Base-by-base conservation (phyloP, 345 rosid species). In the Linum usitatissimum region DNA sequence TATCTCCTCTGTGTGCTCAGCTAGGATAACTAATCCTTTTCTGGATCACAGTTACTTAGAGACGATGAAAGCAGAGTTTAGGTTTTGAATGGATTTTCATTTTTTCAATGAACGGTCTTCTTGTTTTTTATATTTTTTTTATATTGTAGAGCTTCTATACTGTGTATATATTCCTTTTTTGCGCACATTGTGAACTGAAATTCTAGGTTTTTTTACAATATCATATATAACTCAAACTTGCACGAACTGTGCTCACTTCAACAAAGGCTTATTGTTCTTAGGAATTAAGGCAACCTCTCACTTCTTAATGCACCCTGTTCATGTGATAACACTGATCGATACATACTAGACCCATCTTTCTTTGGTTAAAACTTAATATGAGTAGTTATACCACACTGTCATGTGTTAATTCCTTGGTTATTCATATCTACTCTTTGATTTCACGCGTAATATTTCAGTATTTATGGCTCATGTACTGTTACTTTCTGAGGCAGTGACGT, bases 401-500 rank as follows among this genome's bases (percentile, higher is more conserved):
- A 8, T 55, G 59, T 55, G 59, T 18, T 4, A 14, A 54, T 55
- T 20, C 59, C 59, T 45, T 45, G 13, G 15, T 10, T 10, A 3
- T 45, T 10, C 51, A 3, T 45, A 4, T 13, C 3, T 45, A 7
- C 15, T 45, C 51, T 45, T 45, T 45, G 10, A 15, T 45, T 40
- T 45, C 17, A 10, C 51, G 10, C 51, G 5, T 12, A 45, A 45
- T 45, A 10, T 51, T 55, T 36, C 4, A 45, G 10, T 45, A 10
- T 51, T 55, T 36, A n/a, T 28, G 40, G 64, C 67, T 69, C 40
- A 57, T 23, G 48, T 30, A 39, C 59, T 20, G 28, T 61, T 10
- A 30, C 73, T 30, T 49, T 67, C 21, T 61, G 53, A 21, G 76
- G 59, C 80, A 90, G 99, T 73, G 99, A 87, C 55, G 81, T 90